A percentile compares a stretch with the other conserved stretches of the same genome.
Conservation (phyloP, 345 rosid genomes). For the Moricandia moricandioides region DNA sequence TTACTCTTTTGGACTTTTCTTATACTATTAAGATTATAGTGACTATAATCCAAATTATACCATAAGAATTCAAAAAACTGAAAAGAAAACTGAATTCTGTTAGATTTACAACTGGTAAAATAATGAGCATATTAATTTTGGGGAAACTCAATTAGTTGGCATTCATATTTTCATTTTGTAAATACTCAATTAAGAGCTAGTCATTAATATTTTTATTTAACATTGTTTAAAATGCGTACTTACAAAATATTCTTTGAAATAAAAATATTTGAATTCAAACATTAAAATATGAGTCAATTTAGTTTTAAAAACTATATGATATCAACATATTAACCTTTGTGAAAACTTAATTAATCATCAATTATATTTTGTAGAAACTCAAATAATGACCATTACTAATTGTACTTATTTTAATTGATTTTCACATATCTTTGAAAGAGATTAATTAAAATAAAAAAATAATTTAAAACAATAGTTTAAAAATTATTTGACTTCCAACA, state of each 20-base stretch:
- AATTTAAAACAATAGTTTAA: too few species aligned
- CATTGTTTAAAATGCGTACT: background rate
- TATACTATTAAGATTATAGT: background rate
- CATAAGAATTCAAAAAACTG: background rate
- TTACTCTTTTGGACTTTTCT: slow-evolving; percentile 12
- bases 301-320: background rate
- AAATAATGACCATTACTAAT: background rate
- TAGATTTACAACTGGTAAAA: background rate
- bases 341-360: background rate
- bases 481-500: too few species aligned
- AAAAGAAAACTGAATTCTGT: background rate
- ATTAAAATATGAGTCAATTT: background rate
- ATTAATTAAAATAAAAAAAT: too few species aligned
- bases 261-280: background rate
- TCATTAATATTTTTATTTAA: background rate
- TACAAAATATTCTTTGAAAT: background rate
- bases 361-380: background rate
- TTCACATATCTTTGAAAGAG: background rate
- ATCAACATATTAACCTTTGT: background rate
- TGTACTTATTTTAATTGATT: too few species aligned
- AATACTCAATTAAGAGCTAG: background rate
- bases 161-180: background rate
- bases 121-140: background rate
- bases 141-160: background rate
- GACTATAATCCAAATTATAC: background rate